A percentile compares a stretch with the other conserved stretches of the same genome.
Evolutionary conservation across 352 stramenopile species (phyloP).

Genomic region (Globisporangium sylvaticum): DNA sequence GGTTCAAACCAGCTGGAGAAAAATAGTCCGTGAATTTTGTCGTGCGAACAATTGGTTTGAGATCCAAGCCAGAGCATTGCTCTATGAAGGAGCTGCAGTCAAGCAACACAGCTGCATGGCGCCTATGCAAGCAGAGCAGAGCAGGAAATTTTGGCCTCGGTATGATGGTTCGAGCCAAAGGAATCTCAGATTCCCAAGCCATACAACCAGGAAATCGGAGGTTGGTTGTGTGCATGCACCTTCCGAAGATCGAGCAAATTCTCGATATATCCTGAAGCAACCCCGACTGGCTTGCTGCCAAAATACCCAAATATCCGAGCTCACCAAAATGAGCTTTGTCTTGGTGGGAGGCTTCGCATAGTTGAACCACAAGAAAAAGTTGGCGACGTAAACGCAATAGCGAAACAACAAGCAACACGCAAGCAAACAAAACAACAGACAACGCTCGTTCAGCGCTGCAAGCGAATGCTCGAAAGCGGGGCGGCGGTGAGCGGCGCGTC

Average conservation of each 20-base stretch:
- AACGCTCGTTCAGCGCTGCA: neutral
- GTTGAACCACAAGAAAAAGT: constrained; percentile 12
- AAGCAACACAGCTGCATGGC: neutral
- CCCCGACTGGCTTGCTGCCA: neutral
- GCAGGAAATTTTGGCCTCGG: neutral
- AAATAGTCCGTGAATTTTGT: neutral
- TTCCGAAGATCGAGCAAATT: neutral
- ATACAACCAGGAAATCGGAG: neutral
- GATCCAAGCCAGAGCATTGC: neutral
- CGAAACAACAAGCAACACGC: neutral
- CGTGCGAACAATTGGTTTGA: neutral
- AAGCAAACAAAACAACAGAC: neutral
- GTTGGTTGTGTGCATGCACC: neutral
- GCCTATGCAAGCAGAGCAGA: neutral
- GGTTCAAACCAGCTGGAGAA: neutral
- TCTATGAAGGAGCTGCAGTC: neutral
- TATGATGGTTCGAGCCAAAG: neutral
- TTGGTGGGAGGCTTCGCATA: neutral
- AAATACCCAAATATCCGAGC: neutral
- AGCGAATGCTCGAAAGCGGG: neutral
- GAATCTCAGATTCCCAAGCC: constrained; percentile 3
- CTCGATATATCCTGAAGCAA: neutral
- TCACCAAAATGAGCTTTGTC: neutral
- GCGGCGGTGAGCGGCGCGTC: constrained; percentile 3
- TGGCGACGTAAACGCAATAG: constrained; percentile 2